Base-by-base conservation (phyloP, 164 flowering plant species). In the Stephania cephalantha region DNA sequence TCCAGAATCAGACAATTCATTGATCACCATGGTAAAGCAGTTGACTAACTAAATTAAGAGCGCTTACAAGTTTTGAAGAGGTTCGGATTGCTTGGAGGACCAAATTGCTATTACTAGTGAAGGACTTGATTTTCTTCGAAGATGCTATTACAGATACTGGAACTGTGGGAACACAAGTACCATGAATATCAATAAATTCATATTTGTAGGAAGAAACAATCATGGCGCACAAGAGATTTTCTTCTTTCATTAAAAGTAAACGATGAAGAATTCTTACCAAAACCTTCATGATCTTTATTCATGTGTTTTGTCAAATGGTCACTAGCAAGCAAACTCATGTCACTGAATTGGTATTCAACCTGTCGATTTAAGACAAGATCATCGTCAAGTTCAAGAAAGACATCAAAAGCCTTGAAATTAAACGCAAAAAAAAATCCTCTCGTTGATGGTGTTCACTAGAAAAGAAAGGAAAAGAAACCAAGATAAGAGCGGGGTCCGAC, bases 291-390 rank as follows among this genome's bases (percentile, higher is more conserved):
- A 71, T 94, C 97, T 82, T 90, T 96, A 46, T 77, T 87, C 22
- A 91, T 86, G 31, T 90, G 93, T 79, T 87, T 96, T 25, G 77
- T 78, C 71, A 96, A 78, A 35, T 89, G 76, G 35, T 96, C 99
- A 83, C 88, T 94, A 46, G 94, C 93, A 55, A 93, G 84, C 87
- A 96, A 83, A 79, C 95, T 94, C 88, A 91, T 86, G 82, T 89
- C 93, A 77, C 93, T 92, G 77, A 94, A 88, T 75, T 90, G 95
- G 78, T 94, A 90, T 75, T 94, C 98, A 46, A 86, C 97, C 99
- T 96, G 84, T 78, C 69, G 44, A 35, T 35, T 35, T 35, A 35
- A 35, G 42, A 35, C 42, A 29, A 74, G 65, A 71, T 35, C 66
- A 63, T 73, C 46, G 8, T 58, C 18, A 22, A 3, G 70, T 63